Evolutionary conservation across 768 basidiomycete genomes (phyloP), one percentile per base, ranked within the genome.

Genomic region (Termitomyces sp.): DNA sequence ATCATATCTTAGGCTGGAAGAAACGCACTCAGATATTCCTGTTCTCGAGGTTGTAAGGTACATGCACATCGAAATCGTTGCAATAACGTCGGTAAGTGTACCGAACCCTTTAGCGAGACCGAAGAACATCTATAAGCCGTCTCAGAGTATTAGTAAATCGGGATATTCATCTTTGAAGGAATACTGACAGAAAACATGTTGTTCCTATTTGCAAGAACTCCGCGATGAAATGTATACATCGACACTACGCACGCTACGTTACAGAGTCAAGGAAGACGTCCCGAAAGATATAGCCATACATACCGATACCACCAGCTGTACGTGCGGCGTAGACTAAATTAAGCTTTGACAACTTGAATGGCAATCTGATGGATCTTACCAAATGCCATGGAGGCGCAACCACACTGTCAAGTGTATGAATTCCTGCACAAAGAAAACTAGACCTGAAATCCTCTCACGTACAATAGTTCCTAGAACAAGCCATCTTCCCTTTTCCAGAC

Each of bases 31-130:
- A 8, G 59, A 57, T 26, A 79, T 72, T 4, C 75, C 76, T 10
- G 74, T 76, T 57, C 70, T 72, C 3, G 75, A 63, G 6, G 68
- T 65, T 0, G 69, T 67, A 5, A 80, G 68, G 43, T 72, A 72
- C 3, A 71, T 57, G 61, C 76, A 78, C 74, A 80, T 75, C 0
- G 76, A 75, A 24, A 73, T 65, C 8, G 77, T 80, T 0, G 79
- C 78, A 12, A 78, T 39, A 20, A 80, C 67, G 57, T 80, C 79
- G 3, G 77, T 74, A 0, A 73, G 48, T 14, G 77, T 73, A 32
- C 72, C 74, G 56, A 77, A 77, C 12, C 75, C 78, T 62, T 79
- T 79, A 1, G 75, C 73, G 2, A 80, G 42, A 4, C 76, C 76
- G 51, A 77, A 76, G 61, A 76, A 74, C 8, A 77, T 64, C 77